Conservation (phyloP, 257 asterid species). For the Scutellaria barbata region DNA sequence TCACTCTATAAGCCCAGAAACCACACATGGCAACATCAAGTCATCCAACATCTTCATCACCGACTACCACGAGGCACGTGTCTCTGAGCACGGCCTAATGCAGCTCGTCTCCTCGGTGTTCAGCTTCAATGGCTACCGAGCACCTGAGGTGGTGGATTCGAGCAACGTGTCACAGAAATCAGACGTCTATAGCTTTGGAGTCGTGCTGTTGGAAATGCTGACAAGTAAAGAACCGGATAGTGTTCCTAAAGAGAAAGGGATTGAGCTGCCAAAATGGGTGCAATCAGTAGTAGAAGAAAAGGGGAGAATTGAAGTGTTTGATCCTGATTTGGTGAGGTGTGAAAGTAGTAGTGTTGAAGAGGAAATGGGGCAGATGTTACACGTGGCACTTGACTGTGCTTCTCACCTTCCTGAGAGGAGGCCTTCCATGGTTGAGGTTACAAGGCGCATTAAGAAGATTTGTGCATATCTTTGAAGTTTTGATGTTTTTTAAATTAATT, state of each 20-base stretch:
- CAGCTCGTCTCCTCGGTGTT: constrained; percentile 47
- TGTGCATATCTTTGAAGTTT: not conserved
- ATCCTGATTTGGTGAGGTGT: constrained; percentile 40
- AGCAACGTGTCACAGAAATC: constrained; percentile 48
- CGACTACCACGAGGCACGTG: constrained; percentile 38
- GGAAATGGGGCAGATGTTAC: constrained; percentile 46
- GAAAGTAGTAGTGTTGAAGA: constrained; percentile 35
- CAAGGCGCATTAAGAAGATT: constrained; percentile 37
- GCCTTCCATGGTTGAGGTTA: constrained; percentile 50
- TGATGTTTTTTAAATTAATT: too few relatives aligned
- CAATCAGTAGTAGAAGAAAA: constrained; percentile 40
- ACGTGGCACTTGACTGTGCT: constrained; percentile 58
- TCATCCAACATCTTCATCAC: constrained; percentile 64
- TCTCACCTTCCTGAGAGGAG: constrained; percentile 42
- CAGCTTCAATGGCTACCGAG: constrained; percentile 44
- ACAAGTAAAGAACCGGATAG: constrained; percentile 48
- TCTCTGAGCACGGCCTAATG: constrained; percentile 54
- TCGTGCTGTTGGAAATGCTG: constrained; percentile 52
- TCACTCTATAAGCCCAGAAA: constrained; percentile 46
- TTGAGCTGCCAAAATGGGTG: constrained; percentile 56
- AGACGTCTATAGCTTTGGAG: constrained; percentile 61
- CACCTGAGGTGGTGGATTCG: constrained; percentile 57
- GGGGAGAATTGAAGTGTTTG: constrained; percentile 48
- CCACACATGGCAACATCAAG: constrained; percentile 66
- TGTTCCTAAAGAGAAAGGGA: constrained; percentile 45